These are phyloP conservation scores for Simplicillium aogashimaense DNA, from an alignment of 2,329 filamentous ascomycete species.

Conservation along the genomic window DNA sequence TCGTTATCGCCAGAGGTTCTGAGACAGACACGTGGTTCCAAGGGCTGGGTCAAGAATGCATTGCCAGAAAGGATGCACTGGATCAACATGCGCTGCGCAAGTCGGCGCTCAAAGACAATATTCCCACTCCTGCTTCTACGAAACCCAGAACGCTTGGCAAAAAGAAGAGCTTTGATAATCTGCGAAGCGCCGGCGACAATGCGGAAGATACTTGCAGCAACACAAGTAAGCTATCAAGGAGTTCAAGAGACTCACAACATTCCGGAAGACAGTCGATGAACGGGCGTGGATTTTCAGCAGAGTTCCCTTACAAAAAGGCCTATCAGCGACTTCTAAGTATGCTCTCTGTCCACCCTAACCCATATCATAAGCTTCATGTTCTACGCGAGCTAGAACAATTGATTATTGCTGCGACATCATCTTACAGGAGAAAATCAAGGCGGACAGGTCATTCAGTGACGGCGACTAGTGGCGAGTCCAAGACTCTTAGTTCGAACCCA, in stretches of 20 bases:
- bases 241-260: background rate
- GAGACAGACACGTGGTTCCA: slow-evolving; percentile 89
- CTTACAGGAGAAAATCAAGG: slow-evolving; percentile 20
- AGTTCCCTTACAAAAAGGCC: slow-evolving; percentile 73
- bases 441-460: background rate
- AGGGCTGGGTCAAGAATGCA: slow-evolving; percentile 55
- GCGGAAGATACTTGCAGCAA: slow-evolving; percentile 14
- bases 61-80: slow-evolving; percentile 48
- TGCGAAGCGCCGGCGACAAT: slow-evolving; percentile 40
- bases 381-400: slow-evolving; percentile 76
- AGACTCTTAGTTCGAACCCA: background rate
- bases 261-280: slow-evolving; percentile 4
- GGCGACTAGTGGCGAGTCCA: slow-evolving; percentile 1
- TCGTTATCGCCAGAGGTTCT: slow-evolving; percentile 78
- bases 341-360: slow-evolving; percentile 84
- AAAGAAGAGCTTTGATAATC: slow-evolving; percentile 58
- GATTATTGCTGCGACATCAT: slow-evolving; percentile 59
- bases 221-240: background rate
- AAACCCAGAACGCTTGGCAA: slow-evolving; percentile 49
- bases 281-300: slow-evolving; percentile 15
- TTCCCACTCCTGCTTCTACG: slow-evolving; percentile 24
- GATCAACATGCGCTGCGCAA: slow-evolving; percentile 35
- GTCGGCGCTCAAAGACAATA: slow-evolving; percentile 25
- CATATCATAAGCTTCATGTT: slow-evolving; percentile 73
- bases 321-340: slow-evolving; percentile 73